Evolutionary conservation across 176 grass and related monocot genomes (phyloP), one percentile per base, ranked within the genome.

Genomic region (Avena atlantica): DNA sequence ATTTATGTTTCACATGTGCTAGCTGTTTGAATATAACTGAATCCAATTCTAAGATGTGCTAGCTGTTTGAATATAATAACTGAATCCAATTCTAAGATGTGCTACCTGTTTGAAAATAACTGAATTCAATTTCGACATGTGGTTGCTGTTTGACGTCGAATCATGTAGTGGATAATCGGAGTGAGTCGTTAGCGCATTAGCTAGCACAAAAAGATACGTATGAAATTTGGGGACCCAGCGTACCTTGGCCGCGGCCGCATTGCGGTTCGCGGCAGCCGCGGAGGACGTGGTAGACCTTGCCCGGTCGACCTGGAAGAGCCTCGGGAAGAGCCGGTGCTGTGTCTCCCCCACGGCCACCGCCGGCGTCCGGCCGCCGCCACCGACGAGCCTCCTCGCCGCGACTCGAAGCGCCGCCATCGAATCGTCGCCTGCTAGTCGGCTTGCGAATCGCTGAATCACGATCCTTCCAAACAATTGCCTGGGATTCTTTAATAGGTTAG

Each of bases 361-460:
- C 67, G 67, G 67, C 17, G 67, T 20, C 67, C 20, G 67, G 67
- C 34, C 67, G 8, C 67, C 36, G 59, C 59, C 59, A 19, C 36
- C 17, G 8, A 44, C 67, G 67, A 70, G 67, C 34, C 67, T 70
- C 36, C 36, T 70, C 67, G 36, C 16, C 36, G 67, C 36, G 16
- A 42, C 0, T 10, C 36, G 67, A 70, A 70, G 67, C 67, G 67
- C 67, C 36, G 67, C 67, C 67, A 70, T 70, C 67, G 36, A 58
- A 34, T 37, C 15, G 31, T 10, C 3, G 66, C 64, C 64, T 16
- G 13, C 27, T 40, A 42, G 3, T 42, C 2, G 6, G 29, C 15
- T 31, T 1, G 49, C 49, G 49, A 51, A 51, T 51, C 49, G 12
- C n/a, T n/a, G 59, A 62, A 62, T 62, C 20, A n/a, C 2, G 8